Percentiles rank a stretch among this genome's conserved stretches.
These are phyloP conservation scores for Colletotrichum sp. DNA, from an alignment of 2,329 filamentous ascomycete species.

Conservation along the genomic window DNA sequence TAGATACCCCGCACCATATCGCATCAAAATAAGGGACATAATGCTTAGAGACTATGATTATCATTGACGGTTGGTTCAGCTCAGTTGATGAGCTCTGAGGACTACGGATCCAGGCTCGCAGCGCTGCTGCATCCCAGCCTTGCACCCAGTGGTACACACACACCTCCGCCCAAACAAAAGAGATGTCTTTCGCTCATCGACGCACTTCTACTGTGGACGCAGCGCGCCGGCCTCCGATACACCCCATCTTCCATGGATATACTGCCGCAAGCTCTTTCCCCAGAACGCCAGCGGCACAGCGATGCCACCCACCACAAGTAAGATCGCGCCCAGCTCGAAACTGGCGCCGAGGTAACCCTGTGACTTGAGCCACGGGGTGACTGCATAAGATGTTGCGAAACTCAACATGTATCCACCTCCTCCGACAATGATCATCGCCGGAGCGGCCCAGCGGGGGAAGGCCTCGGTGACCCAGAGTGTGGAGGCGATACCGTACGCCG, in stretches of 20 bases:
- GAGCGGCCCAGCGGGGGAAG: conserved; percentile 29
- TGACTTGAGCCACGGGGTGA: conserved; percentile 11
- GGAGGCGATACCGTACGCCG: conserved; percentile 23
- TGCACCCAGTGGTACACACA: not conserved
- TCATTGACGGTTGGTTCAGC: not conserved
- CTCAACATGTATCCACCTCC: conserved; percentile 17
- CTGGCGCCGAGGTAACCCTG: conserved; percentile 11
- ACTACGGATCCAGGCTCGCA: not conserved
- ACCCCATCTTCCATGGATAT: conserved; percentile 26
- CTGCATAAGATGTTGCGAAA: not conserved
- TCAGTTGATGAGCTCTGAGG: not conserved
- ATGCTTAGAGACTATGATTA: not conserved
- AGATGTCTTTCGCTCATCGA: not conserved
- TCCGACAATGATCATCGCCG: conserved; percentile 19
- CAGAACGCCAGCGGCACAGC: conserved; percentile 29
- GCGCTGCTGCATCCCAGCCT: not conserved
- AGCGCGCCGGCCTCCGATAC: conserved; percentile 26
- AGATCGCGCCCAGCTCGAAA: conserved; percentile 23
- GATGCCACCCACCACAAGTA: conserved; percentile 25
- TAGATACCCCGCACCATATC: not conserved
- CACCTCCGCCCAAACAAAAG: not conserved
- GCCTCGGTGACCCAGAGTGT: conserved; percentile 30
- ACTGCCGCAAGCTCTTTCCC: conserved; percentile 29
- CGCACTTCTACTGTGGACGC: conserved; percentile 24
- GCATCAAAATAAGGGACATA: not conserved